phyloP scores from a whole-genome alignment of 129 eudicot species.

The Escallonia herrerae region DNA sequence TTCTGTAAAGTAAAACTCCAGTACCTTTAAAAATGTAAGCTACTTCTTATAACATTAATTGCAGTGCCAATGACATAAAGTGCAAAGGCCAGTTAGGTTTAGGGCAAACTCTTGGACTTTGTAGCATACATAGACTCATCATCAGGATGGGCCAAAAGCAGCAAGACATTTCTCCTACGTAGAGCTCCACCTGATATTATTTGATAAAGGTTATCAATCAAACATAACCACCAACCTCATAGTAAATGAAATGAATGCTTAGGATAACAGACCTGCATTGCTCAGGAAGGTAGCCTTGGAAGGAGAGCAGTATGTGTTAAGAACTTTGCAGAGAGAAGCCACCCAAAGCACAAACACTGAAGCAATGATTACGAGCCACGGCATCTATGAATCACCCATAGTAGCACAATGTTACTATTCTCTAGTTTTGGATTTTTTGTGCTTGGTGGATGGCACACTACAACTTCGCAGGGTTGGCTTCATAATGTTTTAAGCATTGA shows the following conservation, averaged over 20 bases:
- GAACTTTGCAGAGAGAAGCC: conserved; percentile 63
- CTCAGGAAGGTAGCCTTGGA: conserved; percentile 25
- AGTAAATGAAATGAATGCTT: background rate
- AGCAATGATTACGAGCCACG: conserved; percentile 44
- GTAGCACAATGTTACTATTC: too few species aligned
- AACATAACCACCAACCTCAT: background rate
- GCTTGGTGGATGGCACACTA: too few species aligned
- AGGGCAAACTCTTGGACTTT: background rate
- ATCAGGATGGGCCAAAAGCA: conserved; percentile 88
- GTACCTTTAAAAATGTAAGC: too few species aligned
- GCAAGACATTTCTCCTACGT: conserved; percentile 45
- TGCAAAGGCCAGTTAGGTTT: background rate
- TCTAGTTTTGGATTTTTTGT: too few species aligned
- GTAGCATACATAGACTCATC: conserved; percentile 82
- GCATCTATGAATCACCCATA: conserved; percentile 25
- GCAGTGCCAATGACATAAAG: background rate
- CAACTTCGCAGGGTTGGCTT: too few species aligned
- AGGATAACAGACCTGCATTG: conserved; percentile 23
- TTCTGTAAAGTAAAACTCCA: too few species aligned
- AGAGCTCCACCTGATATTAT: conserved; percentile 36
- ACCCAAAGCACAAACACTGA: conserved; percentile 46
- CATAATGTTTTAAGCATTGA: too few species aligned
- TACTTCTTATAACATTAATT: background rate
- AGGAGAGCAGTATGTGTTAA: conserved; percentile 29
- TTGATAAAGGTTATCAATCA: conserved; percentile 2